Base-by-base conservation (phyloP, 768 basidiomycete genomes). In the Tricholoma sp. region DNA sequence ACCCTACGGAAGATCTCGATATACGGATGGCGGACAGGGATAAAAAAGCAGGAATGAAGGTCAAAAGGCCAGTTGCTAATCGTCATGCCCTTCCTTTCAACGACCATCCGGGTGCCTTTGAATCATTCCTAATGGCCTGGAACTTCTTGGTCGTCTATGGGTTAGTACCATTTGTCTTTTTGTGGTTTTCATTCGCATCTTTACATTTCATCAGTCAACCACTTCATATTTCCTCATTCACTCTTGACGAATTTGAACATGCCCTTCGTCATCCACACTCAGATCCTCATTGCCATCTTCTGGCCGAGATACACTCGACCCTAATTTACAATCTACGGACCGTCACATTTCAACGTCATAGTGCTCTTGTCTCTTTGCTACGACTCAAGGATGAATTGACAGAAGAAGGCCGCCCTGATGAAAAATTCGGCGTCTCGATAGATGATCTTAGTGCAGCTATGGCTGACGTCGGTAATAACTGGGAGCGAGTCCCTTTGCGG, bases 131-230 rank as follows among this genome's bases (percentile, higher is more conserved):
- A 31, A 88, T 91, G 87, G 76, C 84, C 8, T 99, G 95, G 95
- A 94, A 92, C 71, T 96, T 96, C 70, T 71, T 98, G 54, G 88
- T 91, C 53, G 88, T 94, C 52, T 95, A 95, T 70, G 93, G 94
- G 97, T 97, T 68, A 63, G 84, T 72, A 31, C 15, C 59, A 42
- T 20, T 57, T n/a, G 32, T 5, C 20, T 9, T 41, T 18, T 47
- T 31, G 57, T 53, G 62, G 15, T 57, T 47, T 53, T 56, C 48
- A 39, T 33, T 28, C 49, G 6, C 57, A 42, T 63, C n/a, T 24
- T 53, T 28, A 51, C 56, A 41, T 37, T 57, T 53, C 32, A 45
- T 31, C 7, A 97, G 96, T 5, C 86, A 89, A 79, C 88, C 95
- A 1, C 77, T 98, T 13, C 86, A 89, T 59, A 72, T 99, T 15